Base-by-base conservation (phyloP, 2,329 filamentous ascomycete species). In the Penicillium sumatraense region DNA sequence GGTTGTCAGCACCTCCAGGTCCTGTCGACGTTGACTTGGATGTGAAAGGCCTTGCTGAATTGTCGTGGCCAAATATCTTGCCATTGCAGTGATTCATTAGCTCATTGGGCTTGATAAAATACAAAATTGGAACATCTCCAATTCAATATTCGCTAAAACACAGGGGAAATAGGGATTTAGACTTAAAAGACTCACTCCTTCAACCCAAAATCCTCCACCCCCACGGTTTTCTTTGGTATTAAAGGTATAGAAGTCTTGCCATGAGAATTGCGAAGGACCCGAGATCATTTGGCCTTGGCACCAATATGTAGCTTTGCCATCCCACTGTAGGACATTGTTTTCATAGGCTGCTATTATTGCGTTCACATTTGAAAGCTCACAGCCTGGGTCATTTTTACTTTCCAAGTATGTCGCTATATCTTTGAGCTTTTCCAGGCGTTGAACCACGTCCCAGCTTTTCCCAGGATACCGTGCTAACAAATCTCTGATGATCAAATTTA, bases 341-440 rank as follows among this genome's bases (percentile, higher is more conserved):
- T 44, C 9, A 41, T 53, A 53, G 8, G 42, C 51, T 33, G 41
- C 31, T 2, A 48, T 40, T 5, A 48, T 48, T 41, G 51, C 51
- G 1, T 29, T 31, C 2, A 53, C 42, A 41, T 53, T 53, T 3
- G 3, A 5, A 5, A 53, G 31, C 31, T 35, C 31, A 10, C 14
- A 4, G 13, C 14, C 9, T 8, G 31, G 31, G n/a, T 35, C 31
- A n/a, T 24, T 53, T 21, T n/a, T 31, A 13, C 21, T 23, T 18
- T 42, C 13, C 20, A 51, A 31, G 18, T 23, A 14, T 2, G 3
- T 16, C 3, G n/a, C 9, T 4, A 49, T 45, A 2, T 6, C 16
- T 21, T 45, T 3, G 11, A 54, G 46, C 2, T 26, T 13, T 20
- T 18, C 27, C n/a, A 54, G 18, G 5, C 46, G 38, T 44, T 46